phyloP scores from a whole-genome alignment of 2,329 filamentous ascomycete species.

The Aspergillus sp. region DNA sequence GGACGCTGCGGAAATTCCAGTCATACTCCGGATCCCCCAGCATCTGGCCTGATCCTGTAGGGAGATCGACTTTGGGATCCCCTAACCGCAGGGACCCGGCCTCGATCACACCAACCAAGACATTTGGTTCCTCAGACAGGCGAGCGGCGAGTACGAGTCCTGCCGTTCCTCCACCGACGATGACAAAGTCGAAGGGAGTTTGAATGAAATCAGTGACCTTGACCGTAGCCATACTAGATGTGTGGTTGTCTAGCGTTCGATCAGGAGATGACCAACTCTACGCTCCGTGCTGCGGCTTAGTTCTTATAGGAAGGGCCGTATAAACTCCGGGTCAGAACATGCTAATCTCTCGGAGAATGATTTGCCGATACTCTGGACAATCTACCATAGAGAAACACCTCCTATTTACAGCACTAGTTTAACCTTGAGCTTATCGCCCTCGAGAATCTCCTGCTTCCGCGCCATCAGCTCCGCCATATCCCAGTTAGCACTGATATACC shows the following conservation, averaged over 20 bases:
- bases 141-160: conserved; percentile 44
- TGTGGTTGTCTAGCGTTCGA: no score
- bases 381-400: no score
- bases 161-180: conserved; percentile 57
- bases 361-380: no score
- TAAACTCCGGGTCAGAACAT: no score
- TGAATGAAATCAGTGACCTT: neutral
- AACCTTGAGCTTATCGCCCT: conserved; percentile 8
- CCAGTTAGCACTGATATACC: conserved; percentile 49
- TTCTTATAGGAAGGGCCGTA: no score
- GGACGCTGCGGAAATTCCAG: conserved; percentile 17
- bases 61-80: conserved; percentile 28
- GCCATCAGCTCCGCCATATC: conserved; percentile 47
- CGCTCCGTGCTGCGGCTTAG: no score
- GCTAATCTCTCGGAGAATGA: no score
- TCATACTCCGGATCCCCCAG: conserved; percentile 35
- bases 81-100: conserved; percentile 38
- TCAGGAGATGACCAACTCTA: no score
- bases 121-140: conserved; percentile 43
- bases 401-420: neutral
- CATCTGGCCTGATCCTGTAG: conserved; percentile 21
- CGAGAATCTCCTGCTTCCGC: conserved; percentile 44
- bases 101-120: conserved; percentile 47
- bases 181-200: conserved; percentile 29
- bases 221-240: no score